Percentiles rank a stretch among this genome's conserved stretches.
phyloP scores from a whole-genome alignment of 139 green algal species.

The Pleodorina starrii region DNA sequence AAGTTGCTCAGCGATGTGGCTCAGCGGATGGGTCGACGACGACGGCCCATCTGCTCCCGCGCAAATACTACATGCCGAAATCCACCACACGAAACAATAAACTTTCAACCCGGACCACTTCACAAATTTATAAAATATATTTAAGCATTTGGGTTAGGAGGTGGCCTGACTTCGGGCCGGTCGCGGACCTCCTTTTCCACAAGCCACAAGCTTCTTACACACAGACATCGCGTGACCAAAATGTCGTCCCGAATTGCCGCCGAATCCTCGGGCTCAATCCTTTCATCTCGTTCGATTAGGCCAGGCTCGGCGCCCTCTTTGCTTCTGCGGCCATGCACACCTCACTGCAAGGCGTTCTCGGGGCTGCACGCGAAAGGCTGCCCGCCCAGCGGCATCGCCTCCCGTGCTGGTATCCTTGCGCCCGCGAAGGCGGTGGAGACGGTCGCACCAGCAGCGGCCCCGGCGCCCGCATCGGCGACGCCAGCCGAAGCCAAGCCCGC shows the following conservation, averaged over 20 bases:
- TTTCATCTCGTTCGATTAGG: neutral
- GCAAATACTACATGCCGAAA: too few species aligned
- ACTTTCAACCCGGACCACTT: too few species aligned
- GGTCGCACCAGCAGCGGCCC: neutral
- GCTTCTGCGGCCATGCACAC: conserved; percentile 29
- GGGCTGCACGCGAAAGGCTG: neutral
- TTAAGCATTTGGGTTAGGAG: too few species aligned
- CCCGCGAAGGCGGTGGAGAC: conserved; percentile 27
- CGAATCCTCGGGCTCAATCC: neutral
- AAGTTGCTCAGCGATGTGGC: too few species aligned
- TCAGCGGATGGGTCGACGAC: too few species aligned
- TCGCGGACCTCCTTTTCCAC: too few species aligned
- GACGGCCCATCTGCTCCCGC: too few species aligned
- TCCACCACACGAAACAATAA: too few species aligned
- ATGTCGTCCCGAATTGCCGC: conserved; percentile 15
- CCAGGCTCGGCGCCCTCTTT: neutral
- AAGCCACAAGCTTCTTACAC: too few species aligned
- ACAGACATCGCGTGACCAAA: too few species aligned
- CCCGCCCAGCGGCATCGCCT: neutral
- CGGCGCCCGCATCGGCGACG: neutral
- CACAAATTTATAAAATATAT: too few species aligned
- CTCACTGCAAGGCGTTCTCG: conserved; percentile 27
- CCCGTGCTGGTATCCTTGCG: neutral
- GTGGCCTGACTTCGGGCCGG: too few species aligned
- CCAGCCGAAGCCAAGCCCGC: neutral